These are phyloP conservation scores for Trifolium repens DNA, from an alignment of 306 rosid species.

Conservation along the genomic window DNA sequence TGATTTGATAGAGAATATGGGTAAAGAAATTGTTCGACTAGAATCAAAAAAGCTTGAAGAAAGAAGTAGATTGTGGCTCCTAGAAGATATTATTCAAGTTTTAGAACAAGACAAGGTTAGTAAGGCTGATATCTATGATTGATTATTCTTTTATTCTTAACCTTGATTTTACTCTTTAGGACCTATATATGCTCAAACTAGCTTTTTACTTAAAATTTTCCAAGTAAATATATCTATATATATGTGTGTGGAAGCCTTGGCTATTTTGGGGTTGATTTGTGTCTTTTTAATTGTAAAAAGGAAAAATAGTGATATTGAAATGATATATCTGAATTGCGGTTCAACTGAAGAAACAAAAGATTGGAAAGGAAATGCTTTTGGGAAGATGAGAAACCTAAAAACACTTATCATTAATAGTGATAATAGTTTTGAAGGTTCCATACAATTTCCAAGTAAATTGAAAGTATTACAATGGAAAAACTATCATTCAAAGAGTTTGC, in stretches of 20 bases:
- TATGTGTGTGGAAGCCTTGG: no score
- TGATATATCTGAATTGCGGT: not conserved
- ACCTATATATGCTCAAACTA: not conserved
- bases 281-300: not conserved
- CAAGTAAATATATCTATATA: not conserved
- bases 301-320: not conserved
- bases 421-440: not conserved
- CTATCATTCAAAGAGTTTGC: no score
- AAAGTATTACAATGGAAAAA: no score
- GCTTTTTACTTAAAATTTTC: not conserved
- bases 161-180: not conserved
- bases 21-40: conserved; percentile 6
- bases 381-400: not conserved
- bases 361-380: not conserved
- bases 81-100: not conserved
- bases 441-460: not conserved
- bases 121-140: not conserved
- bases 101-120: not conserved
- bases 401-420: not conserved
- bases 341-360: not conserved
- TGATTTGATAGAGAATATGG: not conserved
- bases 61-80: conserved; percentile 25
- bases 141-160: not conserved
- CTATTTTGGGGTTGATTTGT: no score
- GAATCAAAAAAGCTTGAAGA: conserved; percentile 13